These are phyloP conservation scores for Phycomyces nitens DNA, from an alignment of 192 early-diverging fungal species.

Conservation along the genomic window DNA sequence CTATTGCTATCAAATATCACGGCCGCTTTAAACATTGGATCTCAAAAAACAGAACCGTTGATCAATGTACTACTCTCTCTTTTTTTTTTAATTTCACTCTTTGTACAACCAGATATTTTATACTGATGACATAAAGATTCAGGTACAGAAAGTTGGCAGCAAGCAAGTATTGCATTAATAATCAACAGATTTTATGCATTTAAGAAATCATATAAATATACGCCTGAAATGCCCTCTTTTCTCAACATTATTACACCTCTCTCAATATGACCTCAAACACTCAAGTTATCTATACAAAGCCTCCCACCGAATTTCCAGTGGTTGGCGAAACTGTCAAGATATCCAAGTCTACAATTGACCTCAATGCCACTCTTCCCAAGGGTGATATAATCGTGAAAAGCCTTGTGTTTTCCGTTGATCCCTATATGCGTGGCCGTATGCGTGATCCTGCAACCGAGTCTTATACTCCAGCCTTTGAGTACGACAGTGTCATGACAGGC, in stretches of 20 bases:
- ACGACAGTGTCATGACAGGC: conserved; percentile 60
- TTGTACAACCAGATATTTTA: too few relatives aligned
- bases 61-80: too few relatives aligned
- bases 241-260: too few relatives aligned
- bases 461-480: conserved; percentile 43
- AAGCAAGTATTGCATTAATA: not conserved
- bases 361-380: conserved; percentile 39
- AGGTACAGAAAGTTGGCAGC: too few relatives aligned
- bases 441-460: conserved; percentile 33
- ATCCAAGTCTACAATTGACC: conserved; percentile 36
- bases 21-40: too few relatives aligned
- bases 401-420: conserved; percentile 68
- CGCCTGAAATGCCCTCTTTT: too few relatives aligned
- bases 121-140: too few relatives aligned
- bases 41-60: too few relatives aligned
- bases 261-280: conserved; percentile 39
- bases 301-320: conserved; percentile 32
- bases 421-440: conserved; percentile 75
- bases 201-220: too few relatives aligned
- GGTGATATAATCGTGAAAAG: conserved; percentile 56
- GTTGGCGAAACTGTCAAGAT: conserved; percentile 47
- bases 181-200: too few relatives aligned
- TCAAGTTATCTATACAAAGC: conserved; percentile 36
- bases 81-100: too few relatives aligned
- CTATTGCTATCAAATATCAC: too few relatives aligned